Base-by-base conservation (phyloP, 164 flowering plant species). In the Vitis rotundifolia region DNA sequence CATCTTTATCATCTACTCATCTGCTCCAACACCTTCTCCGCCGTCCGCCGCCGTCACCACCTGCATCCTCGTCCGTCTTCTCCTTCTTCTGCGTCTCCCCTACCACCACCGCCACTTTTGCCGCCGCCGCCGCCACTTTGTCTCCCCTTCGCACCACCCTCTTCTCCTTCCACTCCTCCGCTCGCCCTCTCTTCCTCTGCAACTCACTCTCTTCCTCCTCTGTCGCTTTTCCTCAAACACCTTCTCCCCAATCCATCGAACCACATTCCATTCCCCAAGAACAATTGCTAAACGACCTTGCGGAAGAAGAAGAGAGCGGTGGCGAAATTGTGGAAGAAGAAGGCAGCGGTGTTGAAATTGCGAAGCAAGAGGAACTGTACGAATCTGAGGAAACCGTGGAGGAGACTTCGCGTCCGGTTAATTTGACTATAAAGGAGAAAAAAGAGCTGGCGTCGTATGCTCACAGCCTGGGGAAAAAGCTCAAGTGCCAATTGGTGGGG, bases 391-490 rank as follows among this genome's bases (percentile, higher is more conserved):
- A 19, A 9, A 49, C 66, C 1, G 77, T 71, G 66, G 75, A 76
- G 69, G 19, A 63, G 55, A 49, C 57, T 18, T 63, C 66, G 49
- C 26, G 26, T 1, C 26, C 26, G 26, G 80, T 80, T 11, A 73
- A n/a, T 31, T 71, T 86, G 10, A 78, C 60, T 52, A 69, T 81
- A 49, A 88, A 88, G 73, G 98, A 93, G 71, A 93, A 89, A 90
- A 95, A 95, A 62, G 99, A 95, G 57, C 71, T 95, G 64, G 87
- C 89, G 15, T 79, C 93, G 9, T 90, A 88, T 66, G 99, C 98
- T 5, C 89, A 91, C 63, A 77, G 96, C 63, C 76, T 92, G 11
- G 99, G 98, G 67, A 87, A 91, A 78, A 91, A 90, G 84, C 90
- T 95, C 18, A 95, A 88, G 80, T 70, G 71, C 53, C 98, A 92